Percentiles rank a stretch among this genome's conserved stretches.
These are phyloP conservation scores for Chrysosporium queenslandicum DNA, from an alignment of 2,329 filamentous ascomycete species.

Conservation along the genomic window DNA sequence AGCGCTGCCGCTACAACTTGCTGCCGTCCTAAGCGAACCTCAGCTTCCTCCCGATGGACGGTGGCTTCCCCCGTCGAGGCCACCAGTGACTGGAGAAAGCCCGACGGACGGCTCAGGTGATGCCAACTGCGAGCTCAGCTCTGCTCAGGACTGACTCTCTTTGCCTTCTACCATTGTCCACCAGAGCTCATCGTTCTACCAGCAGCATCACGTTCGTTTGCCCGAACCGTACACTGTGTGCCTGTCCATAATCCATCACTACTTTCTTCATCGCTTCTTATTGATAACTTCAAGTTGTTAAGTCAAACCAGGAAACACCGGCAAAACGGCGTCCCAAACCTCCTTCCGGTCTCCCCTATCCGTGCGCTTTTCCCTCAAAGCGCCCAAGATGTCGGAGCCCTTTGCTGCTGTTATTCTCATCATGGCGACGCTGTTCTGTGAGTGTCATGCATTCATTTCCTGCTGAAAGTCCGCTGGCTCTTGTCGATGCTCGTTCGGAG, in stretches of 20 bases:
- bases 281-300: no score
- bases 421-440: slow-evolving; percentile 40
- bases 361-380: not conserved
- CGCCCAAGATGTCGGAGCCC: slow-evolving; percentile 19
- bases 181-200: no score
- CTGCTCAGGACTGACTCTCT: not conserved
- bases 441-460: slow-evolving; percentile 15
- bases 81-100: not conserved
- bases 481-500: no score
- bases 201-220: not conserved
- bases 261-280: no score
- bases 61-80: not conserved
- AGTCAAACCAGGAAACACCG: no score
- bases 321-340: not conserved
- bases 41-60: not conserved
- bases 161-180: not conserved
- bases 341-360: not conserved
- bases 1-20: not conserved
- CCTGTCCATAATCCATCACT: no score
- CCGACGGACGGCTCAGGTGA: not conserved
- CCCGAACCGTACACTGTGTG: not conserved
- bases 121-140: not conserved
- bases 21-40: not conserved
- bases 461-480: no score
- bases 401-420: slow-evolving; percentile 36